phyloP scores from a whole-genome alignment of 345 rosid species.

The Tarenaya hassleriana region DNA sequence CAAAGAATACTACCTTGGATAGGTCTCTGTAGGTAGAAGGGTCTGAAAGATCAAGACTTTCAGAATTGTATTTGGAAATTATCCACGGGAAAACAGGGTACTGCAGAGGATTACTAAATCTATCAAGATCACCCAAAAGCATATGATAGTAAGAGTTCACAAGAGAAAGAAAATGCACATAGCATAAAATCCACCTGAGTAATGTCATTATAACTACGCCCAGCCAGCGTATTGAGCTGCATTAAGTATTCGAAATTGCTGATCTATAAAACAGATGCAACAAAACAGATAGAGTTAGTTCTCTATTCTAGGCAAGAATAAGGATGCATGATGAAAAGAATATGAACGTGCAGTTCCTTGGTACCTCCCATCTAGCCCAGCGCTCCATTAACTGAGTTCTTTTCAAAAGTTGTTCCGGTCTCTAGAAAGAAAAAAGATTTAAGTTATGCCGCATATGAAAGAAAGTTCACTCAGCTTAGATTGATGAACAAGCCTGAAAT shows the following conservation, averaged over 20 bases:
- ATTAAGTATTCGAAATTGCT: slow-evolving; percentile 97
- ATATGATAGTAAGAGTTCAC: slow-evolving; percentile 5
- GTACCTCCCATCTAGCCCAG: slow-evolving; percentile 99
- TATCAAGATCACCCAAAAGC: slow-evolving; percentile 15
- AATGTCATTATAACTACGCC: slow-evolving; percentile 97
- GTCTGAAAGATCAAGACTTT: slow-evolving; percentile 68
- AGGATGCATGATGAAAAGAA: slow-evolving; percentile 16
- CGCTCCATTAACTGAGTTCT: slow-evolving; percentile 96
- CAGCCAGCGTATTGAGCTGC: slow-evolving; percentile 96
- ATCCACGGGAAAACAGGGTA: slow-evolving; percentile 99
- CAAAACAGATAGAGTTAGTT: slow-evolving; percentile 8
- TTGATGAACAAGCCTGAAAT: slow-evolving; percentile 10
- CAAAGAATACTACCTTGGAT: slow-evolving; percentile 60
- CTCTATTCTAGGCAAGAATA: slow-evolving; percentile 12
- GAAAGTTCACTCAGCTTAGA: slow-evolving; percentile 14
- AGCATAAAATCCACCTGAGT: slow-evolving; percentile 62
- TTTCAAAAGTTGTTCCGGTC: slow-evolving; percentile 92
- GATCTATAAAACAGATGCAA: slow-evolving; percentile 52
- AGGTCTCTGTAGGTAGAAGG: slow-evolving; percentile 91
- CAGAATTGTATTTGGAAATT: slow-evolving; percentile 75
- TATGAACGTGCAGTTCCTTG: slow-evolving; percentile 21
- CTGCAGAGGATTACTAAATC: slow-evolving; percentile 44
- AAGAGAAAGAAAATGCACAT: slow-evolving; percentile 1
- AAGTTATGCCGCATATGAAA: slow-evolving; percentile 19
- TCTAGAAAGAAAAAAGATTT: slow-evolving; percentile 41